phyloP scores from a whole-genome alignment of 2,329 filamentous ascomycete species.

The Aspergillus oerlinghausenensis region DNA sequence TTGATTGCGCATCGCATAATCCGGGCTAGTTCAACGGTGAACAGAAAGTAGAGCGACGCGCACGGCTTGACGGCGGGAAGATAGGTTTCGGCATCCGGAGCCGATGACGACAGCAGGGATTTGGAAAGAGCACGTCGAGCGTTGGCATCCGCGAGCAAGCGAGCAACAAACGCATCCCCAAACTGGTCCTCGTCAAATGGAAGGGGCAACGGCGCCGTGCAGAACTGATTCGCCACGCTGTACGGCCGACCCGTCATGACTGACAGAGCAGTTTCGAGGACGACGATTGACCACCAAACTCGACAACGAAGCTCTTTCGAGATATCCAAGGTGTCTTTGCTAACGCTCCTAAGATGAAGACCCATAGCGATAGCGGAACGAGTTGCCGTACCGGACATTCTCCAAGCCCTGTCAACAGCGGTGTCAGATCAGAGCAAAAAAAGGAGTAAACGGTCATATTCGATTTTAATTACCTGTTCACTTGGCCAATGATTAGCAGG shows the following conservation, averaged over 20 bases:
- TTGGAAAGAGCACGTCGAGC: not conserved
- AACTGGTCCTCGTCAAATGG: slow-evolving; percentile 28
- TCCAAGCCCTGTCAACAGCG: slow-evolving; percentile 31
- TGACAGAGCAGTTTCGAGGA: slow-evolving; percentile 34
- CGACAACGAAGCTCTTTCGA: slow-evolving; percentile 39
- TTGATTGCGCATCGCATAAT: not conserved
- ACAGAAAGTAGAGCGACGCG: not conserved
- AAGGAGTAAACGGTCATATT: not conserved
- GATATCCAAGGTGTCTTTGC: slow-evolving; percentile 25
- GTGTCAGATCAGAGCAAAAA: not conserved
- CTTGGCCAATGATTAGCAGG: slow-evolving; percentile 31
- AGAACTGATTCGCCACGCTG: slow-evolving; percentile 26
- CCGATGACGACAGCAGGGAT: not conserved
- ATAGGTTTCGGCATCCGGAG: not conserved
- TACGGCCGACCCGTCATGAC: slow-evolving; percentile 38
- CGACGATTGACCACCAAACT: slow-evolving; percentile 40
- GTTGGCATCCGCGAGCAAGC: not conserved
- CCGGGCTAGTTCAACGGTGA: not conserved
- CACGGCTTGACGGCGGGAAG: not conserved
- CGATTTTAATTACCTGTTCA: slow-evolving; percentile 31
- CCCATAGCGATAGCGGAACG: slow-evolving; percentile 37
- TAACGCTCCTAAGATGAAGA: slow-evolving; percentile 36
- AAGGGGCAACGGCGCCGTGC: slow-evolving; percentile 27
- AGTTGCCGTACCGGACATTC: slow-evolving; percentile 33
- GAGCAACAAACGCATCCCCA: slow-evolving; percentile 13